Evolutionary conservation across 768 basidiomycete genomes (phyloP), one percentile per base, ranked within the genome.

Genomic region (Mrakia gelida): DNA sequence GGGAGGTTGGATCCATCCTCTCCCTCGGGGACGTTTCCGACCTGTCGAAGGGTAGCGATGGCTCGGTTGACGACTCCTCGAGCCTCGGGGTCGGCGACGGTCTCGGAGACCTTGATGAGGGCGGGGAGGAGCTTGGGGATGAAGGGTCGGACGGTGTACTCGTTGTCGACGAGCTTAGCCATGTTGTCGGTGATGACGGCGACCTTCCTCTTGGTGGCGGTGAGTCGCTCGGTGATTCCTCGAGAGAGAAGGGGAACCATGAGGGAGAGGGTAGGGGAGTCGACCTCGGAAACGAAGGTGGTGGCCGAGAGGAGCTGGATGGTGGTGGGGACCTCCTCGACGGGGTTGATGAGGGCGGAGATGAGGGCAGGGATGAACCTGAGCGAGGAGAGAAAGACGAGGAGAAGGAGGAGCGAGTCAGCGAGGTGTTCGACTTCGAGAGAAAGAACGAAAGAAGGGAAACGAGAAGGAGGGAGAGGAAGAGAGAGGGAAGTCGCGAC

Each of bases 271-370:
- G 95, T 97, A 76, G 95, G 89, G 71, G 95, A 94, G 83, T 97
- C 95, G 86, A 98, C 95, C 88, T 98, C 95, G 73, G 95, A 93
- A 93, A 98, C 95, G 91, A 97, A 98, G 86, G 95, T 98, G 86
- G 95, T 98, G 78, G 95, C 90, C 86, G 95, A 94, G 86, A 97
- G 94, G 87, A 96, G 92, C 80, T 89, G 89, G 83, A 98, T 93
- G 83, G 95, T 97, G 82, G 90, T 91, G 82, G 95, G 92, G 78
- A 98, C 95, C 90, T 99, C 97, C 88, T 99, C 96, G 81, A 97
- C 94, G 82, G 97, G 97, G 89, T 99, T 95, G 87, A 98, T 94
- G 84, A 98, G 88, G 85, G 94, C 92, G 86, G 96, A 94, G 86
- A 98, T 95, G 83, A 99, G 90, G 85, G 95, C 95, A 82, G 93